Percentiles rank a stretch among this genome's conserved stretches.
phyloP scores from a whole-genome alignment of 1,284 basidiomycete species.

The Moniliella sp. region DNA sequence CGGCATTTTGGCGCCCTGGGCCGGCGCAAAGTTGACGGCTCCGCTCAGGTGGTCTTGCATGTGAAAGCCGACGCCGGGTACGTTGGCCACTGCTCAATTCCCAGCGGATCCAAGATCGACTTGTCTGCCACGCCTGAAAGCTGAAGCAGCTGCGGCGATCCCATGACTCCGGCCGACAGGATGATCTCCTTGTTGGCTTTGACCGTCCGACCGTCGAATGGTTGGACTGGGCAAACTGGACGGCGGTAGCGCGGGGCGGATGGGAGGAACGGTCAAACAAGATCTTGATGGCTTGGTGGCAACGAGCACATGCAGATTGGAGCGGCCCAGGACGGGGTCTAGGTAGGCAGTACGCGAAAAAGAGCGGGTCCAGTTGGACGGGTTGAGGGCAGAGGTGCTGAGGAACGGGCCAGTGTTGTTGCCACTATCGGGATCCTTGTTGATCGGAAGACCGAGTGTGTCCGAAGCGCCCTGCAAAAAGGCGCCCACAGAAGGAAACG shows the following conservation, averaged over 20 bases:
- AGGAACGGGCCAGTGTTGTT: slow-evolving; percentile 17
- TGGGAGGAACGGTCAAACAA: slow-evolving; percentile 7
- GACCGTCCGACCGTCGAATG: slow-evolving; percentile 8
- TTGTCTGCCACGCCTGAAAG: slow-evolving; percentile 38
- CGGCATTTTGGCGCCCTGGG: slow-evolving; percentile 5
- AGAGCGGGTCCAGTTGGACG: slow-evolving; percentile 11
- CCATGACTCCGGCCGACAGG: slow-evolving; percentile 29
- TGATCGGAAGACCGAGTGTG: slow-evolving; percentile 7
- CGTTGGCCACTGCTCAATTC: slow-evolving; percentile 36
- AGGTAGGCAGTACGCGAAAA: slow-evolving; percentile 22
- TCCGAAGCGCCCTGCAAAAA: slow-evolving; percentile 11
- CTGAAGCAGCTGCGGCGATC: slow-evolving; percentile 39
- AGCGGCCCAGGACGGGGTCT: slow-evolving; percentile 11
- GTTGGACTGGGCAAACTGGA: slow-evolving; percentile 11
- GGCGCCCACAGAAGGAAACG: slow-evolving; percentile 11
- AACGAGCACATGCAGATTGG: slow-evolving; percentile 19
- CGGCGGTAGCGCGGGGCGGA: slow-evolving; percentile 9
- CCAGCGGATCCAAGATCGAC: slow-evolving; percentile 35
- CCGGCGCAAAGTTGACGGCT: slow-evolving; percentile 8
- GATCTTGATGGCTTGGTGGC: slow-evolving; percentile 16
- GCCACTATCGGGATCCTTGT: slow-evolving; percentile 11
- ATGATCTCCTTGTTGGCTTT: slow-evolving; percentile 24
- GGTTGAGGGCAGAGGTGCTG: slow-evolving; percentile 14
- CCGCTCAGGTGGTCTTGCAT: slow-evolving; percentile 38
- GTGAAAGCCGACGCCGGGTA: slow-evolving; percentile 41